Evolutionary conservation across 495 filamentous ascomycete genomes (phyloP).

Genomic region (Neurospora sp.): DNA sequence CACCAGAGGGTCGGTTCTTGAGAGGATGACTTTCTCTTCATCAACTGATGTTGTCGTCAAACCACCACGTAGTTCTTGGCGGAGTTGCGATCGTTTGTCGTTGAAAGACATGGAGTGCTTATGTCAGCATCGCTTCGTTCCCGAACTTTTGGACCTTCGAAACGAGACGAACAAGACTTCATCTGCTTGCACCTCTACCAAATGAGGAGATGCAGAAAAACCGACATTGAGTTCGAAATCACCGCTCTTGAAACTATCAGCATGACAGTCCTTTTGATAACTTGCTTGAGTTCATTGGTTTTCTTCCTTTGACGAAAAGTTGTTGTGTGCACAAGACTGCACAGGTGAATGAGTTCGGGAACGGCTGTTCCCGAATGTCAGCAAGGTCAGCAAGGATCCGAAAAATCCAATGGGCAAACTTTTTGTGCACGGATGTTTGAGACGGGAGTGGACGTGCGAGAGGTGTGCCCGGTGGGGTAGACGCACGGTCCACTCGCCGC

Average conservation of each 20-base stretch:
- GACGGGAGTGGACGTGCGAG: not conserved
- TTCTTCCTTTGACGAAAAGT: too few species aligned
- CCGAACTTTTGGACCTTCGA: too few species aligned
- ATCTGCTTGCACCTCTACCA: too few species aligned
- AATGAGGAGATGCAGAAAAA: too few species aligned
- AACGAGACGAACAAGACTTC: too few species aligned
- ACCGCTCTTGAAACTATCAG: too few species aligned
- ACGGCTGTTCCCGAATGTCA: not conserved
- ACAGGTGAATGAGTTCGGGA: too few species aligned
- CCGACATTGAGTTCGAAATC: too few species aligned
- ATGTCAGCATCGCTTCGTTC: not conserved
- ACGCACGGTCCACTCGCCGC: not conserved
- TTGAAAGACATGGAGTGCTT: conserved; percentile 2
- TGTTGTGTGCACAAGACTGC: too few species aligned
- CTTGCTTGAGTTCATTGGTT: too few species aligned
- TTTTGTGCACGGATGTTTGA: not conserved
- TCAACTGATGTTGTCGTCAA: not conserved
- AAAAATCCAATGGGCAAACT: not conserved
- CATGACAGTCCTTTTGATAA: too few species aligned
- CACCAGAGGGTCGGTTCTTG: not conserved
- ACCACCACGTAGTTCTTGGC: not conserved
- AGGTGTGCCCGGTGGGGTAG: not conserved
- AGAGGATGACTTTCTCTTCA: not conserved
- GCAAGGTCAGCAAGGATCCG: not conserved
- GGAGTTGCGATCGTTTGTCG: not conserved